Base-by-base conservation (phyloP, 805 yeast species). In the Sugiyamaella lignohabitans region DNA sequence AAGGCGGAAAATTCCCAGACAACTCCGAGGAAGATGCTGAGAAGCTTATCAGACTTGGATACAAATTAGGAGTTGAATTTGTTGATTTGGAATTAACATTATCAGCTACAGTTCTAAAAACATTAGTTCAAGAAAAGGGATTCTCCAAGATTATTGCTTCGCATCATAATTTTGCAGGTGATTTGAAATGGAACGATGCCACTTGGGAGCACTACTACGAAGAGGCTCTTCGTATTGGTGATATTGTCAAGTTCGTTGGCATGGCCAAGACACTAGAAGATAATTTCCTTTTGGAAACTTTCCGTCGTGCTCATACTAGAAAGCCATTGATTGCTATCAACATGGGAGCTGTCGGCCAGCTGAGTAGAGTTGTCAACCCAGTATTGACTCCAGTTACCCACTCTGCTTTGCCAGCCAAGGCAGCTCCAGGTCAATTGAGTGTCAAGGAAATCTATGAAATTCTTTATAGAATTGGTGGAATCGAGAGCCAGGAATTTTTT, bases 361-460 rank as follows among this genome's bases (percentile, higher is more conserved):
- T 88, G 49, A 84, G 95, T 1, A 75, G 94, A 52, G 86, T 87
- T 3, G 68, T 84, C 55, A 91, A 91, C 66, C 67, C 75, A 1
- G 47, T 83, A 2, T 69, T 89, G 54, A 89, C 97, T 0, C 97
- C 98, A 34, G 84, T 88, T 5, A 84, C 95, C 1, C 89, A 86
- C 55, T 73, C 70, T 14, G 57, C 66, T n/a, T 66, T 87, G 42
- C 86, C 88, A 8, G 68, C 71, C 46, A 72, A 80, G n/a, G 78
- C 91, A 29, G 89, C 93, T 0, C 87, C 88, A 3, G 94, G 94
- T 14, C 88, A 82, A 61, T 70, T 87, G 43, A 73, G 87, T 1
- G 69, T 88, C 29, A 66, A 69, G 42, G 77, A 85, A 60, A 78
- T 87, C 53, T 79, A 88, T 64, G 61, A 71, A 47, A 68, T 79